Evolutionary conservation across 345 rosid genomes (phyloP).

Genomic region (Xanthoceras sorbifolium): DNA sequence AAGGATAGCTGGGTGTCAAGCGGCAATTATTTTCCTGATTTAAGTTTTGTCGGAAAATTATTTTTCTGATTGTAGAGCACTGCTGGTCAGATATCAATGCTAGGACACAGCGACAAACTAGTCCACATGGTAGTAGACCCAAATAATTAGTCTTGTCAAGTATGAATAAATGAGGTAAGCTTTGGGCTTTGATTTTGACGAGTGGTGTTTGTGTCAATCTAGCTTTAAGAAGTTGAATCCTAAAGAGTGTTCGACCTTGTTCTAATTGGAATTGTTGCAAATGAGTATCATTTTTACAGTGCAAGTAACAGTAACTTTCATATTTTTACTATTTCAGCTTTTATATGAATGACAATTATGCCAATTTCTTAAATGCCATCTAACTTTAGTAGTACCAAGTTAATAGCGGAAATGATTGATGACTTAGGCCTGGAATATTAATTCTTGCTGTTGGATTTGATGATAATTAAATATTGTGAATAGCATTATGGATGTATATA

Average conservation of each 20-base stretch:
- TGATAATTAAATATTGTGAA: slow-evolving; percentile 5
- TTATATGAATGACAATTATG: neutral
- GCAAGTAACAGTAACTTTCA: neutral
- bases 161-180: neutral
- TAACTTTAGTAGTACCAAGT: neutral
- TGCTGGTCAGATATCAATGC: neutral
- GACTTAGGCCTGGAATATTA: slow-evolving; percentile 4
- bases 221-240: neutral
- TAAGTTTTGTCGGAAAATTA: neutral
- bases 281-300: neutral
- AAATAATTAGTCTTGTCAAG: slow-evolving; percentile 2
- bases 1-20: neutral
- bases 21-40: neutral
- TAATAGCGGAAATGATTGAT: neutral
- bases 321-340: neutral
- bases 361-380: neutral
- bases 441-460: neutral
- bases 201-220: neutral
- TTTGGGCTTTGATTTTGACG: neutral
- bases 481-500: neutral
- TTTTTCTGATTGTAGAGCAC: neutral
- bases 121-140: neutral
- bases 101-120: neutral
- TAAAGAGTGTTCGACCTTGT: neutral
- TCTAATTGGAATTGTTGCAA: neutral